Base-by-base conservation (phyloP, 805 yeast genomes). In the Jamesozyma hellenica region DNA sequence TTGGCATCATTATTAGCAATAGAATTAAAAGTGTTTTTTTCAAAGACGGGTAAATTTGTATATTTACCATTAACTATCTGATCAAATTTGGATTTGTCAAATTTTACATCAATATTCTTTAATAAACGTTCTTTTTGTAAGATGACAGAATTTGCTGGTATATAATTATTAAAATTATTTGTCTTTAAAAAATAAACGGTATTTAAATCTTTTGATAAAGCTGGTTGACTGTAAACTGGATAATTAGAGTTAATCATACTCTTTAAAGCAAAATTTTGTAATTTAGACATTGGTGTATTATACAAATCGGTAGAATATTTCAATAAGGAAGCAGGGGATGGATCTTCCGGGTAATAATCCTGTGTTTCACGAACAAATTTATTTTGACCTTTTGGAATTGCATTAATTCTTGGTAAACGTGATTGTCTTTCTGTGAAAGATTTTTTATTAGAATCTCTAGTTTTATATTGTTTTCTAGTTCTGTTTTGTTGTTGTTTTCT, bases 111-210 rank as follows among this genome's bases (percentile, higher is more conserved):
- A 4, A 49, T 23, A 35, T 58, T 58, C n/a, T 49, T 50, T 25
- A 52, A 42, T 18, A 53, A 42, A 23, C 41, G 52, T 35, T 60
- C 61, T 30, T 46, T 50, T 26, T 49, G 47, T 18, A 53, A 34
- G 5, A 43, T 39, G 16, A 55, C 35, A 3, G 56, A 58, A 48
- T 74, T 65, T 1, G 94, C 94, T 8, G 73, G 65, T 2, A 79
- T 68, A 35, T 88, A 64, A 11, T 83, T 72, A 7, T 87, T 96
- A 9, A 82, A 41, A 12, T 35, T 14, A 14, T 30, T n/a, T 4
- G 77, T 51, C 82, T 83, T 6, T 67, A 64, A 40, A 86, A 75
- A 49, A 60, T 64, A 58, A 50, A 44, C 23, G 39, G 35, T 7
- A 41, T 40, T 14, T 36, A 33, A 16, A 8, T 13, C n/a, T 41